Base-by-base conservation (phyloP, 805 yeast genomes). In the Candida yuanshanica region DNA sequence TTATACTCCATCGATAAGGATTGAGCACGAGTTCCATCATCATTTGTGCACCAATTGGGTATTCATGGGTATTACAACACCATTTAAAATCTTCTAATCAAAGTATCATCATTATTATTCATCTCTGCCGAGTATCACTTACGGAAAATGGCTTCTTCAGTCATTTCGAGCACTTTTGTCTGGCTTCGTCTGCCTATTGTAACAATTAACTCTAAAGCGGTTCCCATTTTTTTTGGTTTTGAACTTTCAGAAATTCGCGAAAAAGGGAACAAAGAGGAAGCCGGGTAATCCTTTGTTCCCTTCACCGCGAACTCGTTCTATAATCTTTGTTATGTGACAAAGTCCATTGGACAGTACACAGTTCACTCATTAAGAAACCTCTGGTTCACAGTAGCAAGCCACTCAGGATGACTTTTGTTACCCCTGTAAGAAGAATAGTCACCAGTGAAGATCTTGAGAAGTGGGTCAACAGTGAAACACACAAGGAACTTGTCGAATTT, bases 361-460 rank as follows among this genome's bases (percentile, higher is more conserved):
- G n/a, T n/a, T n/a, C n/a, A n/a, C n/a, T n/a, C n/a, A n/a, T n/a
- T n/a, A n/a, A n/a, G n/a, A n/a, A n/a, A n/a, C n/a, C n/a, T n/a
- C n/a, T n/a, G n/a, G n/a, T n/a, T n/a, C n/a, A n/a, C n/a, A n/a
- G n/a, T n/a, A n/a, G n/a, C n/a, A n/a, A n/a, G n/a, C n/a, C n/a
- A n/a, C n/a, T n/a, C 16, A 12, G 17, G 12, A 31, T 31, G 34
- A 11, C n/a, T 18, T 31, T 17, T 11, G 12, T 12, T 12, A 31
- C n/a, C 14, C 72, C 72, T 2, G 56, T 59, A 10, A 68, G 71
- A 51, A 61, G 89, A 42, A 69, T 87, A 8, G 50, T 75, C 9
- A 74, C 79, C 1, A 56, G 63, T 1, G 69, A 70, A 0, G 98
- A 91, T 56, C 56, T 91, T 52, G 69, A 65, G 10, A 56, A 65